Conservation (phyloP, 169 alveolate species). For the Fabrea salina region DNA sequence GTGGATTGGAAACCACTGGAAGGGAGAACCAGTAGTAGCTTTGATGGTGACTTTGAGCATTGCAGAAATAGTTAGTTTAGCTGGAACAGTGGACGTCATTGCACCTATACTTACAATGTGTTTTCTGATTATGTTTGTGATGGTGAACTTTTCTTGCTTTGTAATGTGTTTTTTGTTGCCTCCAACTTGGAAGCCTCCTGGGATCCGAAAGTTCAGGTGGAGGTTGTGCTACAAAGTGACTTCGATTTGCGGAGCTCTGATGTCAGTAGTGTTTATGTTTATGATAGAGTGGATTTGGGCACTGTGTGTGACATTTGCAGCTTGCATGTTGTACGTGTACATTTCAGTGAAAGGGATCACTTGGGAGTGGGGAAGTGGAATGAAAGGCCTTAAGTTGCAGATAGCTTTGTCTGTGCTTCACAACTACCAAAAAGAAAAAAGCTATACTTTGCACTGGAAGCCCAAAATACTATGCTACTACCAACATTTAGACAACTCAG, state of each 20-base stretch:
- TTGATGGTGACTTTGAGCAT: conserved; percentile 27
- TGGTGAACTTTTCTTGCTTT: conserved; percentile 45
- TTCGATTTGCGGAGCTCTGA: conserved; percentile 33
- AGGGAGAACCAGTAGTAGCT: conserved; percentile 46
- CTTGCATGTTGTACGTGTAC: conserved; percentile 1
- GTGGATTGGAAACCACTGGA: conserved; percentile 8
- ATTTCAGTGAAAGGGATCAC: conserved; percentile 1
- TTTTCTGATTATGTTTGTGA: conserved; percentile 43
- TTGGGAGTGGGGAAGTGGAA: conserved; percentile 48
- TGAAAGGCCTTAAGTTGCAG: conserved; percentile 42
- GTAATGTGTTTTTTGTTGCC: conserved; percentile 37
- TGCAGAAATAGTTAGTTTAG: conserved; percentile 25
- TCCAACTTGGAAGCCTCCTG: conserved; percentile 47
- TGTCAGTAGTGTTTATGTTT: conserved; percentile 12
- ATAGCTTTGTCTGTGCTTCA: conserved; percentile 39
- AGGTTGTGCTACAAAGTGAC: conserved; percentile 37
- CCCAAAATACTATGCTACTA: background rate
- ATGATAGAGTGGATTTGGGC: conserved; percentile 13
- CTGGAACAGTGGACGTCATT: conserved; percentile 38
- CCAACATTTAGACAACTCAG: background rate
- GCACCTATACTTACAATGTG: conserved; percentile 41
- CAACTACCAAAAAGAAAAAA: conserved; percentile 9
- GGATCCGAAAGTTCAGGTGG: conserved; percentile 38
- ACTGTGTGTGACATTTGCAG: background rate
- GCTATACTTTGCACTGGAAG: background rate